These are phyloP conservation scores for Linaria vulgaris DNA, from an alignment of 257 asterid genomes.

Conservation along the genomic window DNA sequence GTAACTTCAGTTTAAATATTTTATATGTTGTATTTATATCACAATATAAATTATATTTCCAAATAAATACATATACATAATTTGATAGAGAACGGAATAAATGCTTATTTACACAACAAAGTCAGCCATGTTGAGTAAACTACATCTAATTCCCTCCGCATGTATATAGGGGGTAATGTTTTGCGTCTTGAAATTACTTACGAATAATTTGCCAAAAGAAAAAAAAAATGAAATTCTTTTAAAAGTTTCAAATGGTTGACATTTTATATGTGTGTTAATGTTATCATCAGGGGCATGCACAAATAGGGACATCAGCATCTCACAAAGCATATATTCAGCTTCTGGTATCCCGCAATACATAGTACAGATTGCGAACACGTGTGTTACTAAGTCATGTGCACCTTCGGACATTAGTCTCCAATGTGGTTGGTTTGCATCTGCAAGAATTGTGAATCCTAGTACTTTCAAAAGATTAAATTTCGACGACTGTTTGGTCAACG, in stretches of 20 bases:
- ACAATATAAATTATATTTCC: too few relatives aligned
- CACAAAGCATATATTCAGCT: constrained; percentile 52
- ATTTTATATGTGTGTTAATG: neutral
- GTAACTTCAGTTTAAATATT: too few relatives aligned
- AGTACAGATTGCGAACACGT: constrained; percentile 63
- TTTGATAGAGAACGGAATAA: too few relatives aligned
- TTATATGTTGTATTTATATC: too few relatives aligned
- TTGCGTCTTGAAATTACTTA: too few relatives aligned
- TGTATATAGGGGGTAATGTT: too few relatives aligned
- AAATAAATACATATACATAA: too few relatives aligned
- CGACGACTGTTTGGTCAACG: constrained; percentile 68
- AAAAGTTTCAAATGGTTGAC: neutral
- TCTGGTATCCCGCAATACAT: constrained; percentile 56
- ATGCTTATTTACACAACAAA: too few relatives aligned
- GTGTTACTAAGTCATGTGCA: constrained; percentile 47
- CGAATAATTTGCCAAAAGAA: too few relatives aligned
- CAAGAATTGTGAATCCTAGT: constrained; percentile 54
- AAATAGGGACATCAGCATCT: constrained; percentile 58
- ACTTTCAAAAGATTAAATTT: constrained; percentile 49
- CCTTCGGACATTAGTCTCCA: constrained; percentile 56
- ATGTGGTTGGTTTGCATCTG: constrained; percentile 76
- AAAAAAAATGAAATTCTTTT: neutral
- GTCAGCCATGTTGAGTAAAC: too few relatives aligned
- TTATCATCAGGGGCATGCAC: constrained; percentile 36
- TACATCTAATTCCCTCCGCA: too few relatives aligned